Percentiles rank a stretch among this genome's conserved stretches.
Conservation (phyloP, 352 stramenopile species). For the Phytophthora lateralis region DNA sequence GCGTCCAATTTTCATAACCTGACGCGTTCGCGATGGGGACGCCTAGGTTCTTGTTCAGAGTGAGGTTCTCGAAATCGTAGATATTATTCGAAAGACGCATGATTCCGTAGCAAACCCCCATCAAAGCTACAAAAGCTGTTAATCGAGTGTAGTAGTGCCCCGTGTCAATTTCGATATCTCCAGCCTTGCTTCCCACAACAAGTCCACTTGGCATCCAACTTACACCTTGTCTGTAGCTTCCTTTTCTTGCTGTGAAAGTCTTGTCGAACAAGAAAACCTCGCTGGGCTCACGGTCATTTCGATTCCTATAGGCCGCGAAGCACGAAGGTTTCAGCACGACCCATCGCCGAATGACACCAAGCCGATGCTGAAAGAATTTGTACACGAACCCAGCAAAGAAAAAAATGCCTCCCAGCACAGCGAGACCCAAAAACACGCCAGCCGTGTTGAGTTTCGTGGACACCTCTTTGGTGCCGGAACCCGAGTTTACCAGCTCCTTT, state of each 20-base stretch:
- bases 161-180: slow-evolving; percentile 87
- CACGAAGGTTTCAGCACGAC: slow-evolving; percentile 88
- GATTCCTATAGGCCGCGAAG: slow-evolving; percentile 81
- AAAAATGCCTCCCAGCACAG: slow-evolving; percentile 54
- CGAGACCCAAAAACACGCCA: slow-evolving; percentile 63
- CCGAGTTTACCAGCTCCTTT: slow-evolving; percentile 56
- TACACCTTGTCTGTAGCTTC: slow-evolving; percentile 82
- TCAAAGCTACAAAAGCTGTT: slow-evolving; percentile 65
- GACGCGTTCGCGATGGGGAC: slow-evolving; percentile 34
- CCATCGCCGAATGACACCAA: slow-evolving; percentile 87
- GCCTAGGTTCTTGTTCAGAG: slow-evolving; percentile 33
- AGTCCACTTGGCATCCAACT: slow-evolving; percentile 90
- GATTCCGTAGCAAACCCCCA: slow-evolving; percentile 71
- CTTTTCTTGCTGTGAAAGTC: slow-evolving; percentile 76
- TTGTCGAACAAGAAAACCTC: slow-evolving; percentile 90
- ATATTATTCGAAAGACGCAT: slow-evolving; percentile 61
- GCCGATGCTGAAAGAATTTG: slow-evolving; percentile 88
- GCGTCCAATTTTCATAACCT: slow-evolving; percentile 59
- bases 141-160: slow-evolving; percentile 87
- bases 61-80: slow-evolving; percentile 65
- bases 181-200: slow-evolving; percentile 76
- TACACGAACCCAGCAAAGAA: slow-evolving; percentile 84
- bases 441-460: slow-evolving; percentile 53
- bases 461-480: slow-evolving; percentile 44
- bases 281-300: slow-evolving; percentile 75